Conservation (phyloP, 2,329 filamentous ascomycete genomes). For the Thermochaetoides dissita region DNA sequence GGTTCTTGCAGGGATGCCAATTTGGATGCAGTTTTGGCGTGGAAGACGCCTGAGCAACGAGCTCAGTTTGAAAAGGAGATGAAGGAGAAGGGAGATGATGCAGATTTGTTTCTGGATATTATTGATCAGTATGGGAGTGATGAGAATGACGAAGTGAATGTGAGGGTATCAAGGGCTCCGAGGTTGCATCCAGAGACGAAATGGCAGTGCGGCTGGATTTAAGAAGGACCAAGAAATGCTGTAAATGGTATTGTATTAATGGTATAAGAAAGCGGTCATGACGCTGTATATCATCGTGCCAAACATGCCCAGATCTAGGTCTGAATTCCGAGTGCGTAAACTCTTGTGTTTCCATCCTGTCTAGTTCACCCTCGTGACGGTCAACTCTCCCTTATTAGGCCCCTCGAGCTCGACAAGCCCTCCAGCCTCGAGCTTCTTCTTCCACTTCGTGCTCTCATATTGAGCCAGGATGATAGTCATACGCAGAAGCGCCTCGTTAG, state of each 20-base stretch:
- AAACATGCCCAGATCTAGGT: too few relatives aligned
- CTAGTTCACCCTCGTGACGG: slow-evolving; percentile 36
- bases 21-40: neutral
- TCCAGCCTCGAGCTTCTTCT: slow-evolving; percentile 52
- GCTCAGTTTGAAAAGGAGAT: neutral
- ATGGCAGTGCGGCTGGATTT: too few relatives aligned
- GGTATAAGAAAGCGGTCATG: too few relatives aligned
- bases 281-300: too few relatives aligned
- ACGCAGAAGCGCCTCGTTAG: slow-evolving; percentile 42
- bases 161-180: too few relatives aligned
- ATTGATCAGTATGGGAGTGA: slow-evolving; percentile 4
- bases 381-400: slow-evolving; percentile 31
- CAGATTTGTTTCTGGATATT: slow-evolving; percentile 11
- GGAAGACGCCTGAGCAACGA: slow-evolving; percentile 6
- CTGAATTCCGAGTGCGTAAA: too few relatives aligned
- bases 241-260: too few relatives aligned
- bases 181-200: too few relatives aligned
- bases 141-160: neutral
- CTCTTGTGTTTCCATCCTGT: neutral
- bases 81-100: slow-evolving; percentile 4
- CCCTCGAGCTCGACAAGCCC: slow-evolving; percentile 38
- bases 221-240: too few relatives aligned
- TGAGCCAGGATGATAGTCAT: slow-evolving; percentile 66
- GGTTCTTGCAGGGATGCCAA: neutral
- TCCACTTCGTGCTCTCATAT: slow-evolving; percentile 64